Conservation (phyloP, 2,329 filamentous ascomycete species). For the Pyrenophora seminiperda region DNA sequence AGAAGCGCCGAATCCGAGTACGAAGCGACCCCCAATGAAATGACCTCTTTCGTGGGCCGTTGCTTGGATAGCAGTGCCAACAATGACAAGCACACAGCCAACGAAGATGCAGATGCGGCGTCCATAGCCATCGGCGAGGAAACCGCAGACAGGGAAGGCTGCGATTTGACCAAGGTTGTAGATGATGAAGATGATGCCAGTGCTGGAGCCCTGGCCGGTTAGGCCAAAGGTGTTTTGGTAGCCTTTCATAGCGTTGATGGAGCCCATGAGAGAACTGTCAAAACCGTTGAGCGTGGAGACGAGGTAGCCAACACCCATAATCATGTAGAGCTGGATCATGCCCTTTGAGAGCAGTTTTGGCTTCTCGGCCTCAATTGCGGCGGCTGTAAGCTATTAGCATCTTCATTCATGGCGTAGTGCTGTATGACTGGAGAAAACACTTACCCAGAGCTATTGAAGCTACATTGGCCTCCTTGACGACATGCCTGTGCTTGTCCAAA, state of each 20-base stretch:
- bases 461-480: constrained; percentile 38
- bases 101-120: constrained; percentile 62
- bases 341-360: constrained; percentile 36
- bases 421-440: background rate
- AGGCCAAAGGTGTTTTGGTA: constrained; percentile 59
- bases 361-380: constrained; percentile 41
- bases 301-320: constrained; percentile 44
- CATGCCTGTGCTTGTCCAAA: constrained; percentile 23
- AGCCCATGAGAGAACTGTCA: constrained; percentile 50
- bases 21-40: constrained; percentile 58
- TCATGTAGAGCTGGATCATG: constrained; percentile 42
- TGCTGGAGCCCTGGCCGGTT: constrained; percentile 54
- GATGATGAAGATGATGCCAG: constrained; percentile 54
- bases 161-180: constrained; percentile 59
- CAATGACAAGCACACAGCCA: constrained; percentile 58
- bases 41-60: constrained; percentile 55
- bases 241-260: constrained; percentile 59
- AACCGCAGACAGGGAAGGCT: constrained; percentile 54
- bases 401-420: background rate
- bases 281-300: constrained; percentile 45
- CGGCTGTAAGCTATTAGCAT: constrained; percentile 27
- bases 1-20: constrained; percentile 56
- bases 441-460: constrained; percentile 40
- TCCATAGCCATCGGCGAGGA: constrained; percentile 52
- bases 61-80: constrained; percentile 59